phyloP scores from a whole-genome alignment of 805 yeast genomes.

The Pichia sporocuriosa region DNA sequence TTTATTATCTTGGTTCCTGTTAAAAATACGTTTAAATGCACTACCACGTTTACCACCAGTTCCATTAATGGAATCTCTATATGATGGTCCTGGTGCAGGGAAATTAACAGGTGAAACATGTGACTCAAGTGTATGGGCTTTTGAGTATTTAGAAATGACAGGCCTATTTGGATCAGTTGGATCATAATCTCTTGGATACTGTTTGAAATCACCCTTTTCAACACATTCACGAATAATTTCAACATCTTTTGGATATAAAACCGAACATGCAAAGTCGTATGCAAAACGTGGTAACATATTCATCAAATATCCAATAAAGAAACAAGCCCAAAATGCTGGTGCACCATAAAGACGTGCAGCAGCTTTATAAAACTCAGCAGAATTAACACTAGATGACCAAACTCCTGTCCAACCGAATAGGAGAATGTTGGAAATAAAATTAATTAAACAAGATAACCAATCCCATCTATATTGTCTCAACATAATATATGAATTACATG shows the following conservation, averaged over 20 bases:
- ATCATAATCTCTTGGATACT: constrained; percentile 62
- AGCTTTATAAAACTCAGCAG: constrained; percentile 60
- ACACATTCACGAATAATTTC: constrained; percentile 73
- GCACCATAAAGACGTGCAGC: constrained; percentile 60
- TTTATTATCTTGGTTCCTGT: constrained; percentile 20
- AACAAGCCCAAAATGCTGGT: constrained; percentile 60
- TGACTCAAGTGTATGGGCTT: constrained; percentile 27
- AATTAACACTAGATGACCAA: constrained; percentile 51
- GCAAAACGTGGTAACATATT: constrained; percentile 66
- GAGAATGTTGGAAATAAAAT: constrained; percentile 50
- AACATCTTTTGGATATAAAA: constrained; percentile 56
- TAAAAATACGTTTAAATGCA: constrained; percentile 33
- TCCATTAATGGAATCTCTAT: constrained; percentile 31
- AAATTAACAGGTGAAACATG: constrained; percentile 14
- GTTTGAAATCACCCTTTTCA: constrained; percentile 56
- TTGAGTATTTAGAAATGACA: constrained; percentile 41
- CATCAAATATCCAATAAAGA: constrained; percentile 52
- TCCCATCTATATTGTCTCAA: constrained; percentile 77
- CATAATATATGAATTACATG: constrained; percentile 61
- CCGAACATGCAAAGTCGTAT: constrained; percentile 47
- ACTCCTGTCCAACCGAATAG: constrained; percentile 75
- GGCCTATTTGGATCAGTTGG: constrained; percentile 73
- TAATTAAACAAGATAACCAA: constrained; percentile 56
- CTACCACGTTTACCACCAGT: constrained; percentile 33
- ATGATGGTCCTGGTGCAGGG: constrained; percentile 15